These are phyloP conservation scores for Senecio squalidus DNA, from an alignment of 140 eudicot genomes.

Conservation along the genomic window DNA sequence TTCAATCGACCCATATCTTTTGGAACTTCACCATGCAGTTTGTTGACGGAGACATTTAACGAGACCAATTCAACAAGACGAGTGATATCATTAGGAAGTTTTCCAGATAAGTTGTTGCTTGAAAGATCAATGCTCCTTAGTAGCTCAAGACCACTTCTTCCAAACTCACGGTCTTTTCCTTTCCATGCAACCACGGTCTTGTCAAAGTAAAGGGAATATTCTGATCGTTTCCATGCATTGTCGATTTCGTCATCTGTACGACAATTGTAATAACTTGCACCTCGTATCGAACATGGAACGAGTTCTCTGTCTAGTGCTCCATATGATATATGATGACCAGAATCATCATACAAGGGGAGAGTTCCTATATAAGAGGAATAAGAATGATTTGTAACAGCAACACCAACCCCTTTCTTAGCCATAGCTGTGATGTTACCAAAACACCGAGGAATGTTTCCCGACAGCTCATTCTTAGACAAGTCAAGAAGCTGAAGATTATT, in stretches of 20 bases:
- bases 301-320: no score
- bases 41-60: slow-evolving; percentile 24
- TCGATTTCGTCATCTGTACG: no score
- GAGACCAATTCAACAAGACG: slow-evolving; percentile 8
- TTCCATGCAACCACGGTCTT: slow-evolving; percentile 20
- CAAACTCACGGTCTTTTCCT: slow-evolving; percentile 6
- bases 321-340: not conserved
- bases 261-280: no score
- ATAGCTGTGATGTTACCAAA: slow-evolving; percentile 32
- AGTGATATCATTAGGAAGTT: slow-evolving; percentile 18
- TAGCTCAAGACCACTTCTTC: slow-evolving; percentile 1
- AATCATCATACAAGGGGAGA: not conserved
- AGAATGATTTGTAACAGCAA: not conserved
- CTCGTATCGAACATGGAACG: no score
- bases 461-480: slow-evolving; percentile 31
- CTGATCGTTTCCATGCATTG: no score
- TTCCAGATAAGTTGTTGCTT: slow-evolving; percentile 26
- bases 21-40: slow-evolving; percentile 22
- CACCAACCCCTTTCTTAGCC: not conserved
- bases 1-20: slow-evolving; percentile 17
- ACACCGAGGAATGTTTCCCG: slow-evolving; percentile 36
- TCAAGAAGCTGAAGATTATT: slow-evolving; percentile 29
- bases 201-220: not conserved
- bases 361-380: not conserved
- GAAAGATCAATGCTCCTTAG: slow-evolving; percentile 34